These are phyloP conservation scores for Colletotrichum sublineola DNA, from an alignment of 2,329 filamentous ascomycete species.

Conservation along the genomic window DNA sequence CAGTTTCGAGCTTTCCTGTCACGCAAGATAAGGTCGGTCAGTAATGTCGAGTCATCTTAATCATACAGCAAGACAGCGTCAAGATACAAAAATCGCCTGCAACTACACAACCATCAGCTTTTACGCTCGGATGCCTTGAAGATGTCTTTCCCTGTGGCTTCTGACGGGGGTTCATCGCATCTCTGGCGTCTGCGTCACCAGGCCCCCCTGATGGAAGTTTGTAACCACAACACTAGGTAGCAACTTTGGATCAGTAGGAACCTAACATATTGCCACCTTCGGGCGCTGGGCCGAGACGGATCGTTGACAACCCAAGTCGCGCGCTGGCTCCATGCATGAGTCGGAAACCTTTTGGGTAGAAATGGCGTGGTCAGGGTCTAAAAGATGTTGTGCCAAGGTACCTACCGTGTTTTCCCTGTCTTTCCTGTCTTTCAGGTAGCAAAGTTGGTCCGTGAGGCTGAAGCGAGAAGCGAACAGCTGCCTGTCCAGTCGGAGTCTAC, in stretches of 20 bases:
- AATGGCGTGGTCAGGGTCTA: neutral
- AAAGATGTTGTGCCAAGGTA: neutral
- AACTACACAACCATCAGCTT: neutral
- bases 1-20: neutral
- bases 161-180: conserved; percentile 25
- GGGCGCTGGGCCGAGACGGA: neutral
- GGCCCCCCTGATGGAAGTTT: neutral
- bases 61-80: neutral
- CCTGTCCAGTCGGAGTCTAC: conserved; percentile 19
- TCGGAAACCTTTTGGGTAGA: neutral
- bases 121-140: neutral
- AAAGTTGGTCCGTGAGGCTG: conserved; percentile 39
- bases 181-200: conserved; percentile 11
- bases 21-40: neutral
- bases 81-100: neutral
- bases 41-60: too few relatives aligned
- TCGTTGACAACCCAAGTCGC: neutral
- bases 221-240: neutral
- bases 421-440: conserved; percentile 11
- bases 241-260: neutral
- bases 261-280: neutral
- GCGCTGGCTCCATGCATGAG: neutral
- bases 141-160: neutral
- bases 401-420: neutral
- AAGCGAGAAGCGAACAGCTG: conserved; percentile 26